Percentiles rank a stretch among this genome's conserved stretches.
phyloP scores from a whole-genome alignment of 2,329 filamentous ascomycete genomes.

The Chaetomium olivaceum region DNA sequence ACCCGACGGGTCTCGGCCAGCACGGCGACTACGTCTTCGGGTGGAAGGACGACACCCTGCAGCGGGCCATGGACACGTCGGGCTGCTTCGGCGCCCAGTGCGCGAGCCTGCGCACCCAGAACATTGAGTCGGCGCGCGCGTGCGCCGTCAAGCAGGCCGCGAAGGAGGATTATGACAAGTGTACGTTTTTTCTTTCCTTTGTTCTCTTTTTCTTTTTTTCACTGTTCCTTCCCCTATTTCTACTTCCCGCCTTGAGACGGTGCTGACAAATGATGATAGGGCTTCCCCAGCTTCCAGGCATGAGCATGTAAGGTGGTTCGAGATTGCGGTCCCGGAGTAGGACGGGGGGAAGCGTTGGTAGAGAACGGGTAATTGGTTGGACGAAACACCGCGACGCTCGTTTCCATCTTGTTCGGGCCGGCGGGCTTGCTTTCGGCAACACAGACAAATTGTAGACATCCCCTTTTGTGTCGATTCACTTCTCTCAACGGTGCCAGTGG shows the following conservation, averaged over 20 bases:
- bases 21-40: conserved; percentile 47
- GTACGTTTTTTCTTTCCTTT: conserved; percentile 35
- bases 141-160: conserved; percentile 39
- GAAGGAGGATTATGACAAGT: conserved; percentile 40
- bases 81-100: conserved; percentile 46
- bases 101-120: conserved; percentile 39
- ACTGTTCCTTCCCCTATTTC: not conserved
- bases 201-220: no score
- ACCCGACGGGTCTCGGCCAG: conserved; percentile 45
- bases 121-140: conserved; percentile 35
- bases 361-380: not conserved
- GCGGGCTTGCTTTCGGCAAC: not conserved
- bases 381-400: not conserved
- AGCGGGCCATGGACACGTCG: conserved; percentile 43
- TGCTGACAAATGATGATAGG: conserved; percentile 14
- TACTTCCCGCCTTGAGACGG: not conserved
- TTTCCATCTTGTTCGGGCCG: not conserved
- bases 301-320: conserved; percentile 14
- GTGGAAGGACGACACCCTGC: conserved; percentile 42
- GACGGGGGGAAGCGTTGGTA: not conserved
- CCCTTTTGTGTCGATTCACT: conserved; percentile 1
- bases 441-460: conserved; percentile 4
- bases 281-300: conserved; percentile 24
- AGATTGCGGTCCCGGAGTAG: not conserved
- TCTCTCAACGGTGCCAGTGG: not conserved